Conservation (phyloP, 495 filamentous ascomycete genomes). For the Aeminium ludgeri region DNA sequence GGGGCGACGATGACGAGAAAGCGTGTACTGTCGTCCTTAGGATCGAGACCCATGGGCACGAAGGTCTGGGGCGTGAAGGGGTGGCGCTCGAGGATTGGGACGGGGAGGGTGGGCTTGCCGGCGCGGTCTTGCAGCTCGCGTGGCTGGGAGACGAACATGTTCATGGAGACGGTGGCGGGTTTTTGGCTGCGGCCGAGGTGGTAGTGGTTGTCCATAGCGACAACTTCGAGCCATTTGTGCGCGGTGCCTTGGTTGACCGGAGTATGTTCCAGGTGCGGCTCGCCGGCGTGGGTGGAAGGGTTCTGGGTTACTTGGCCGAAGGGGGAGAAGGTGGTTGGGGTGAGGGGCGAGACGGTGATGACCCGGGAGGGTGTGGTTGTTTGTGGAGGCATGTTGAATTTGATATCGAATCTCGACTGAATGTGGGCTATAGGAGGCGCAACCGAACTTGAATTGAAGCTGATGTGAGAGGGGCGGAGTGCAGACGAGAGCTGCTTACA, state of each 20-base stretch:
- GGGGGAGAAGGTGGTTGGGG: slow-evolving; percentile 45
- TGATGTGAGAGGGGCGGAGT: too few species aligned
- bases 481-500: too few species aligned
- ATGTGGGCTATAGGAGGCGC: too few species aligned
- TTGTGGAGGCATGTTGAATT: too few species aligned
- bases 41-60: slow-evolving; percentile 50
- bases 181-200: slow-evolving; percentile 42
- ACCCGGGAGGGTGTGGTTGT: not conserved
- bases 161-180: slow-evolving; percentile 48
- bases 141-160: slow-evolving; percentile 79
- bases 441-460: too few species aligned
- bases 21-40: slow-evolving; percentile 17
- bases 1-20: slow-evolving; percentile 92
- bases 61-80: slow-evolving; percentile 91
- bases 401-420: too few species aligned
- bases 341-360: slow-evolving; percentile 34
- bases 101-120: slow-evolving; percentile 36
- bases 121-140: slow-evolving; percentile 30
- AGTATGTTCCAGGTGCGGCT: slow-evolving; percentile 20
- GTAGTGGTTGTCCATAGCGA: slow-evolving; percentile 53
- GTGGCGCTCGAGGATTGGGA: slow-evolving; percentile 75
- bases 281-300: slow-evolving; percentile 27
- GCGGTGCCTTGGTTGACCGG: slow-evolving; percentile 75
- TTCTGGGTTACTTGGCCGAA: slow-evolving; percentile 77
- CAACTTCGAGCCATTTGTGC: slow-evolving; percentile 67